Percentiles rank a stretch among this genome's conserved stretches.
phyloP scores from a whole-genome alignment of 2,329 filamentous ascomycete genomes.

The Venturia asperata region DNA sequence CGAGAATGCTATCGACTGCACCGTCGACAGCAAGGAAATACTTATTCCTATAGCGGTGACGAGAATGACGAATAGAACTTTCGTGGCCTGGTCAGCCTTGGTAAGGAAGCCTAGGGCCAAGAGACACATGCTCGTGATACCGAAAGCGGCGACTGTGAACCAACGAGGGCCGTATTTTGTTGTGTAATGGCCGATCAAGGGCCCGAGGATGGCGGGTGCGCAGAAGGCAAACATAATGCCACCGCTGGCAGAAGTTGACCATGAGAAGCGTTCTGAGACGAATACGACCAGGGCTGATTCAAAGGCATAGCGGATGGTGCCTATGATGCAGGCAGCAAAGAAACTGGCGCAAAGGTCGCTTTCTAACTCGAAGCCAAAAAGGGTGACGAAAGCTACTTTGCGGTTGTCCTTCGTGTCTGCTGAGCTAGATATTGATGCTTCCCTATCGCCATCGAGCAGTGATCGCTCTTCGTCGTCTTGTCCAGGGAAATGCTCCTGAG shows the following conservation, averaged over 20 bases:
- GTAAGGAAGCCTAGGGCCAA: background rate
- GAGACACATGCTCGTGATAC: background rate
- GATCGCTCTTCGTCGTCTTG: background rate
- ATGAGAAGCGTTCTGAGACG: background rate
- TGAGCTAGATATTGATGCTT: background rate
- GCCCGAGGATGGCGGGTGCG: background rate
- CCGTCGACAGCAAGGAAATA: background rate
- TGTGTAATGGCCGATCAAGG: background rate
- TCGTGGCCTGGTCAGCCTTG: background rate
- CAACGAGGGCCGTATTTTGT: background rate
- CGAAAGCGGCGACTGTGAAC: background rate
- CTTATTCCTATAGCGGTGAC: background rate
- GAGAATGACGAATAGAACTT: background rate
- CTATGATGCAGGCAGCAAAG: background rate
- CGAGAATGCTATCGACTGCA: background rate
- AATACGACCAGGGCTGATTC: background rate
- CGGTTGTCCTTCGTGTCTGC: background rate
- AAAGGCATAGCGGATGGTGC: conserved; percentile 3
- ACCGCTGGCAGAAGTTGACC: background rate
- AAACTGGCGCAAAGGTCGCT: background rate
- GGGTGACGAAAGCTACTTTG: background rate
- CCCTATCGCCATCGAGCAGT: background rate
- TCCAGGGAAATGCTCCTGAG: background rate
- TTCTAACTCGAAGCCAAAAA: background rate
- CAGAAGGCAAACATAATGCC: background rate